Evolutionary conservation across 1,284 basidiomycete species (phyloP).

Genomic region (Pisolithus thermaeus): DNA sequence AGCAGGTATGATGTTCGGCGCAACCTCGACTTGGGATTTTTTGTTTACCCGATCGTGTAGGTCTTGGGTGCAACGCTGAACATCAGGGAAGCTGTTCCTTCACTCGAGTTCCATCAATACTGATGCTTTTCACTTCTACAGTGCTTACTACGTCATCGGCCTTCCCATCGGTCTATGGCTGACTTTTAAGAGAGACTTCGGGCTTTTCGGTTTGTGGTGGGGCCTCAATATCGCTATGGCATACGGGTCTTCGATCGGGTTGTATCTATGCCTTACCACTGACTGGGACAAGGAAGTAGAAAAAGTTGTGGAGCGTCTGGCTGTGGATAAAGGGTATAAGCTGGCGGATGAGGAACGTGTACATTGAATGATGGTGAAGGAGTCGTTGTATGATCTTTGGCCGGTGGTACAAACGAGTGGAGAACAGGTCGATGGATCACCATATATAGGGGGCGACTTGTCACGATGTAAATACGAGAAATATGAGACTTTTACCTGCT

Average conservation of each 20-base stretch:
- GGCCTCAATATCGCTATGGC: slow-evolving; percentile 59
- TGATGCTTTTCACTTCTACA: slow-evolving; percentile 16
- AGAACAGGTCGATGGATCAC: too few relatives aligned
- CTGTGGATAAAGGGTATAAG: slow-evolving; percentile 23
- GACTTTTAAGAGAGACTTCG: slow-evolving; percentile 47
- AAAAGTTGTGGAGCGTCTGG: slow-evolving; percentile 50
- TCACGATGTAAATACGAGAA: too few relatives aligned
- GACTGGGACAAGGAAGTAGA: slow-evolving; percentile 60
- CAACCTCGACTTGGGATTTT: neutral
- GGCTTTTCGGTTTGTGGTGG: slow-evolving; percentile 60
- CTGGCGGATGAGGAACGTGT: slow-evolving; percentile 10
- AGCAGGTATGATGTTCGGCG: slow-evolving; percentile 41
- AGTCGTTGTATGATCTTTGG: neutral
- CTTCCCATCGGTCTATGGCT: slow-evolving; percentile 64
- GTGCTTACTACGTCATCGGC: slow-evolving; percentile 63
- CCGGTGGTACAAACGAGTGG: too few relatives aligned
- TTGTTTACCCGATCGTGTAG: slow-evolving; percentile 22
- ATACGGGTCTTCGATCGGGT: slow-evolving; percentile 45
- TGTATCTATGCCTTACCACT: slow-evolving; percentile 46
- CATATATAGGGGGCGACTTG: too few relatives aligned
- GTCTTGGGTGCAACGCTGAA: slow-evolving; percentile 62
- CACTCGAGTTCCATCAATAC: slow-evolving; percentile 1
- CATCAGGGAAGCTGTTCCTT: slow-evolving; percentile 36
- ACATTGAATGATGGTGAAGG: neutral
- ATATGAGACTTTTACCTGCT: too few relatives aligned